Base-by-base conservation (phyloP, 2,329 filamentous ascomycete species). In the Cercospora sp. region DNA sequence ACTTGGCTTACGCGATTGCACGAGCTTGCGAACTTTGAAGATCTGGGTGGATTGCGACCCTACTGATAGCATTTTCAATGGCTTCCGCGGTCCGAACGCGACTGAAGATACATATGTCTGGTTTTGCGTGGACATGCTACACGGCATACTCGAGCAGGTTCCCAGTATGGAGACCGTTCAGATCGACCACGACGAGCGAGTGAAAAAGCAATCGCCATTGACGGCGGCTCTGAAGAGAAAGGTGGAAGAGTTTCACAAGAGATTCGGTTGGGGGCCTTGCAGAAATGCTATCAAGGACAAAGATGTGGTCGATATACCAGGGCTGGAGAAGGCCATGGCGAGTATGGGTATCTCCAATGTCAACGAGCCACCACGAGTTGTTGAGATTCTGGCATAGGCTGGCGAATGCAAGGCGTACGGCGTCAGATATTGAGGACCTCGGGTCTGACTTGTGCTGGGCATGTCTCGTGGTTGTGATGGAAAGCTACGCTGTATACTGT, bases 41-140 rank as follows among this genome's bases (percentile, higher is more conserved):
- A 85, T 94, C 10, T 91, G 91, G 74, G 87, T 93, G 26, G 88
- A 93, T 77, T 87, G 86, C 70, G 91, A 94, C 74, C 90, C 91
- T 0, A 90, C 80, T 61, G 78, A 88, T 63, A 84, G 83, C 30
- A 81, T 88, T 20, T 92, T 91, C 73, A 86, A 87, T 64, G 90
- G 90, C 0, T 93, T 90, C 73, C 85, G 90, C 13, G 78, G 78
- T 18, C 68, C 70, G 28, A 72, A 73, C 51, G 84, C 85, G 28
- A 84, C 84, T 1, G 85, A 89, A 28, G 87, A 89, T 1, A 92
- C 91, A 71, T 94, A 92, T 75, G 91, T 92, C 68, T 79, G 78
- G 5, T 93, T 93, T 74, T 89, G 86, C 28, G 80, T 84, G 10
- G 79, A 81, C 1, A 79, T 93, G 30, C 76, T 93, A 6, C 78